Conservation (phyloP, 2,329 filamentous ascomycete genomes). For the Cladophialophora bantiana region DNA sequence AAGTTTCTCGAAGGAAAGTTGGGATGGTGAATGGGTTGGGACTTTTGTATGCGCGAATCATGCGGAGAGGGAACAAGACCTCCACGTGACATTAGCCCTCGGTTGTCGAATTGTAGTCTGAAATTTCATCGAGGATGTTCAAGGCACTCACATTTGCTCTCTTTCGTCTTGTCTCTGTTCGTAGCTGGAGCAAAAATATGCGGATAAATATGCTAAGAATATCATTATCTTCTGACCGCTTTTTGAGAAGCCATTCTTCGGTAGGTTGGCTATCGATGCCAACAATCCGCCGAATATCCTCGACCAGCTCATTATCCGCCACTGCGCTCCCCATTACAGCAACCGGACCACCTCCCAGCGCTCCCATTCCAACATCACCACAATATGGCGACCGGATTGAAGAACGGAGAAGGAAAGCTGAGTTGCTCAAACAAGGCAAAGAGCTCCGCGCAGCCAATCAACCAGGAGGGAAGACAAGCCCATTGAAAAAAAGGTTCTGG, state of each 20-base stretch:
- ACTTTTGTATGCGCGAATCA: too few species aligned
- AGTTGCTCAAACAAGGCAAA: slow-evolving; percentile 56
- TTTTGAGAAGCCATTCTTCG: slow-evolving; percentile 7
- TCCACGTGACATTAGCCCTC: too few species aligned
- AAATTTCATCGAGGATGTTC: neutral
- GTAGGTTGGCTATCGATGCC: slow-evolving; percentile 18
- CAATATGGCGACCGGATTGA: slow-evolving; percentile 57
- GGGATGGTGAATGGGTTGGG: too few species aligned
- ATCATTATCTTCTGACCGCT: slow-evolving; percentile 9
- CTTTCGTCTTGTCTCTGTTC: neutral
- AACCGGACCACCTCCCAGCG: slow-evolving; percentile 65
- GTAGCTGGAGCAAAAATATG: slow-evolving; percentile 12
- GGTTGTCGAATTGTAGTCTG: neutral
- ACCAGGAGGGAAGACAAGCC: slow-evolving; percentile 42
- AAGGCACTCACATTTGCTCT: neutral
- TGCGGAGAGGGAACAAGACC: too few species aligned
- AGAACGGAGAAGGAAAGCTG: slow-evolving; percentile 59
- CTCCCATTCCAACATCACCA: slow-evolving; percentile 58
- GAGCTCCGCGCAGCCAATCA: slow-evolving; percentile 50
- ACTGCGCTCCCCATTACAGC: slow-evolving; percentile 64
- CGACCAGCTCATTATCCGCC: slow-evolving; percentile 24
- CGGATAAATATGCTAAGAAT: slow-evolving; percentile 15
- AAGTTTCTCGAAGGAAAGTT: too few species aligned
- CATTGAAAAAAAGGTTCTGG: slow-evolving; percentile 82
- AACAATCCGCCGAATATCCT: slow-evolving; percentile 22